These are phyloP conservation scores for Fusarium subtropicale DNA, from an alignment of 2,329 filamentous ascomycete genomes.

Conservation along the genomic window DNA sequence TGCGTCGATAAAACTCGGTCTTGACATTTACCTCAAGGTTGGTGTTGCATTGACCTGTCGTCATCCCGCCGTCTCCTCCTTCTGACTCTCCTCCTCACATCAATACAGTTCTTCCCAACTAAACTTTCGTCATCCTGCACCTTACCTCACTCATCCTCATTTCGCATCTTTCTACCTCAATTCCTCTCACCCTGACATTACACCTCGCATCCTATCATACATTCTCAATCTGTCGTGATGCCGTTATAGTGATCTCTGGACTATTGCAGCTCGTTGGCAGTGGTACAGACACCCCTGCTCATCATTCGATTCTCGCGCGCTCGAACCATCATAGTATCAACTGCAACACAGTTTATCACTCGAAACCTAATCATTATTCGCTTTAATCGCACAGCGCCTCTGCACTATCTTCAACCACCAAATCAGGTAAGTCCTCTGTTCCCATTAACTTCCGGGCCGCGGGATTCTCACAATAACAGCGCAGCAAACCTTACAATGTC, in stretches of 20 bases:
- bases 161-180: slow-evolving; percentile 1
- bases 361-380: slow-evolving; percentile 11
- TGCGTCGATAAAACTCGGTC: slow-evolving; percentile 2
- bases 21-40: slow-evolving; percentile 1
- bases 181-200: not conserved
- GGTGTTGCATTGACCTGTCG: slow-evolving; percentile 30
- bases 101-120: not conserved
- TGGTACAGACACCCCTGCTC: slow-evolving; percentile 33
- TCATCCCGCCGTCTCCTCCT: slow-evolving; percentile 25
- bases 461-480: slow-evolving; percentile 15
- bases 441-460: not conserved
- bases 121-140: slow-evolving; percentile 16
- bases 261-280: slow-evolving; percentile 13
- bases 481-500: slow-evolving; percentile 19
- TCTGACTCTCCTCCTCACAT: slow-evolving; percentile 9
- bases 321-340: slow-evolving; percentile 23
- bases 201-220: not conserved
- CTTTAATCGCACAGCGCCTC: not conserved
- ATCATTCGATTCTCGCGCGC: slow-evolving; percentile 41
- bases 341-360: slow-evolving; percentile 15
- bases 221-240: slow-evolving; percentile 16
- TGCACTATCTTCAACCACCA: not conserved
- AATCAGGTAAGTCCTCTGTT: slow-evolving; percentile 2
- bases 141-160: slow-evolving; percentile 6
- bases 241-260: slow-evolving; percentile 7